Conservation (phyloP, 2,329 filamentous ascomycete genomes). For the Xylariaceae sp. region DNA sequence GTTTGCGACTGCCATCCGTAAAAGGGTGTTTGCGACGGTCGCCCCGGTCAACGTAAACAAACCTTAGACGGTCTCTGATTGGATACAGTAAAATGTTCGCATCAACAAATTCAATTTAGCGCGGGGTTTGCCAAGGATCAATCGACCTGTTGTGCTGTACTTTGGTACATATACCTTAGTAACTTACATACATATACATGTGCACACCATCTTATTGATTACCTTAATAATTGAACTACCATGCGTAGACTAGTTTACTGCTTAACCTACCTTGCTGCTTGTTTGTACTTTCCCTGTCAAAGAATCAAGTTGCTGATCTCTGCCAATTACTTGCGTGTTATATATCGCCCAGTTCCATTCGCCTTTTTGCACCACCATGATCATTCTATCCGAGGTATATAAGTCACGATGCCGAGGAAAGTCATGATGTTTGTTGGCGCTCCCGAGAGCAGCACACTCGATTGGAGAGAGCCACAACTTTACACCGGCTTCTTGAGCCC, state of each 20-base stretch:
- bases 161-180: too few relatives aligned
- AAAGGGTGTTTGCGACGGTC: slow-evolving; percentile 9
- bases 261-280: too few relatives aligned
- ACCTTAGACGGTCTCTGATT: slow-evolving; percentile 31
- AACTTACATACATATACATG: not conserved
- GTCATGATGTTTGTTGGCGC: slow-evolving; percentile 38
- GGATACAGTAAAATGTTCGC: slow-evolving; percentile 13
- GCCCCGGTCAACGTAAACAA: slow-evolving; percentile 40
- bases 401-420: slow-evolving; percentile 36
- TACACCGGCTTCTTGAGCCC: slow-evolving; percentile 52
- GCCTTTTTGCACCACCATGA: slow-evolving; percentile 1
- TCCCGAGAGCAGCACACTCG: slow-evolving; percentile 33
- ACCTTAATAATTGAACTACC: too few relatives aligned
- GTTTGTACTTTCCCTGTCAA: too few relatives aligned
- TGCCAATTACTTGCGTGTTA: too few relatives aligned
- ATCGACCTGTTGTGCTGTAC: too few relatives aligned
- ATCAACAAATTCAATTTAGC: slow-evolving; percentile 31
- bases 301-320: too few relatives aligned
- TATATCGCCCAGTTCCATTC: too few relatives aligned
- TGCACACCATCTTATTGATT: too few relatives aligned
- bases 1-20: slow-evolving; percentile 9
- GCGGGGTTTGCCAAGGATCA: too few relatives aligned
- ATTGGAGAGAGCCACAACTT: slow-evolving; percentile 46
- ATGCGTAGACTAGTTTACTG: too few relatives aligned
- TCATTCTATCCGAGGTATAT: slow-evolving; percentile 2